Evolutionary conservation across 768 basidiomycete genomes (phyloP), one percentile per base, ranked within the genome.

Genomic region (Hygrocybe punicea): DNA sequence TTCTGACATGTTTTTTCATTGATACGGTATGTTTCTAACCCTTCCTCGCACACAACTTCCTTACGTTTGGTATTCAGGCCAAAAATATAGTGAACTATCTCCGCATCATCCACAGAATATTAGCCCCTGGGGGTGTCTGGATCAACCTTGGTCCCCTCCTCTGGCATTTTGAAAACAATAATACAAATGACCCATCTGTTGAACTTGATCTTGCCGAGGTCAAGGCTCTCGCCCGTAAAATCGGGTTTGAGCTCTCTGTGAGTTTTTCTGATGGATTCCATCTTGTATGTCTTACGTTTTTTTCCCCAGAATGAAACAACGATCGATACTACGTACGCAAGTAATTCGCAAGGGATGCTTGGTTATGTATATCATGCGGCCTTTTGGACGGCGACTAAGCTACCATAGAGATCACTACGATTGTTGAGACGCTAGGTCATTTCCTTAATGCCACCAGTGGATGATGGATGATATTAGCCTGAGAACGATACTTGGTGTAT

Each of bases 81-180:
- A 89, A 94, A 65, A 96, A 98, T 67, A 84, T 98, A 34, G 83
- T 96, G 16, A 89, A 89, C 58, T 98, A 95, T 67, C 80, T 98
- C 13, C 84, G 87, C n/a, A 84, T 90, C 51, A 87, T 98, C 46
- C 86, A 93, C 71, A 77, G 77, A 2, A 85, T 96, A 24, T 79
- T 99, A 11, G 85, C 85, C 6, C 89, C 87, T 0, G 92, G 87
- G 19, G 96, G 95, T 1, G 80, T 93, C 6, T 97, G 93, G 93
- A 86, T 97, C 60, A 98, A 98, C 67, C 73, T 93, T 8, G 94
- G 95, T 2, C 96, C 96, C 0, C 73, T 96, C 1, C 73, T 98
- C n/a, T 98, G 96, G 95, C 96, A 98, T 68, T 98, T 86, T 71
- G 95, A 98, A 66, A 95, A 96, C 71, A 93, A 91, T 66, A 78